Evolutionary conservation across 768 basidiomycete species (phyloP).

Genomic region (Tricholoma terreum): DNA sequence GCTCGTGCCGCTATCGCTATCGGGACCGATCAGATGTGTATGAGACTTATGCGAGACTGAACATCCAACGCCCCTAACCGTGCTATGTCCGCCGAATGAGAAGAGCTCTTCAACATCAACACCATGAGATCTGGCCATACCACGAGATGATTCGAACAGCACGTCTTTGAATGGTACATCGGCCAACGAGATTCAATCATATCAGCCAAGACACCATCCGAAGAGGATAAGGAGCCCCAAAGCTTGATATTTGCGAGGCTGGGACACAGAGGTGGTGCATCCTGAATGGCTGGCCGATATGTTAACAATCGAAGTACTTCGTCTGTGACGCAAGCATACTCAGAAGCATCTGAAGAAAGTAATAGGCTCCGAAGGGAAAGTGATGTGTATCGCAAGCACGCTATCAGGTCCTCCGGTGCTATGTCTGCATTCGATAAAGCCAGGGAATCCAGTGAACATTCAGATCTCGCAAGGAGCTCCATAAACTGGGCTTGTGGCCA

Average conservation of each 20-base stretch:
- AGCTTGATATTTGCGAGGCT: conserved; percentile 20
- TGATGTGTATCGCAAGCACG: conserved; percentile 12
- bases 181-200: conserved; percentile 30
- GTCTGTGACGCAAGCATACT: conserved; percentile 15
- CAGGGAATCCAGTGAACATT: conserved; percentile 15
- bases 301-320: conserved; percentile 17
- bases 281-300: not conserved
- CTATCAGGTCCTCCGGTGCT: conserved; percentile 9
- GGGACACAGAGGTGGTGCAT: conserved; percentile 13
- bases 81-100: conserved; percentile 10
- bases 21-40: not conserved
- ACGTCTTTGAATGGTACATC: no score
- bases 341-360: conserved; percentile 8
- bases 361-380: not conserved
- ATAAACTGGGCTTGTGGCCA: conserved; percentile 26
- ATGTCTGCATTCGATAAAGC: conserved; percentile 16
- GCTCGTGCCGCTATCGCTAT: no score
- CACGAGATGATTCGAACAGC: conserved; percentile 6
- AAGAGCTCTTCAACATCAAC: conserved; percentile 15
- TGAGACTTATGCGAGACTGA: conserved; percentile 8
- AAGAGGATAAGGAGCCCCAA: conserved; percentile 21
- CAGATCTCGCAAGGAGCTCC: conserved; percentile 20
- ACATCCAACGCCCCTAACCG: conserved; percentile 12
- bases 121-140: conserved; percentile 14
- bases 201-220: conserved; percentile 26